Base-by-base conservation (phyloP, 2,329 filamentous ascomycete species). In the Sporothrix brasiliensis region DNA sequence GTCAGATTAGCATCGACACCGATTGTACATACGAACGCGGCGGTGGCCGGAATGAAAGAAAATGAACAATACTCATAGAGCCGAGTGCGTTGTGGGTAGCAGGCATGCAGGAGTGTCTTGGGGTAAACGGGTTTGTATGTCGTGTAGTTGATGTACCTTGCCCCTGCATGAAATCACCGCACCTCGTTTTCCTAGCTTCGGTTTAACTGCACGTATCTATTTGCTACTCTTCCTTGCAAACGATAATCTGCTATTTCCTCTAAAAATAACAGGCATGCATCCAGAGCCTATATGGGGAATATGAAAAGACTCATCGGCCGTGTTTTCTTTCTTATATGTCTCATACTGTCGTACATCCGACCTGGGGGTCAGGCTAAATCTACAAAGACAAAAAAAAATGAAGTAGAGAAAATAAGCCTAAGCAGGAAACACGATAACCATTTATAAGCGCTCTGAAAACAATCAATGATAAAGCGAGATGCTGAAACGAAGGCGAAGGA, bases 21-120 rank as follows among this genome's bases (percentile, higher is more conserved):
- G 61, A 49, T 69, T 69, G 68, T 60, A 71, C 60, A 54, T 69
- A 69, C 39, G 41, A 65, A 34, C 44, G 61, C 44, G 61, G 61
- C 44, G 61, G 61, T 47, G 13, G 30, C 30, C 66, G 16, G n/a
- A 30, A 67, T 41, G 13, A 52, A 66, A 67, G 21, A 11, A 52
- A 53, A 67, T 24, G 41, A 41, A 2, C 49, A 67, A 67, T 41
- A 21, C 53, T 39, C 49, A 53, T n/a, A 53, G 27, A 50, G 9
- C 19, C 30, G 30, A n/a, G 27, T 11, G 6, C 11, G 4, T 24
- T 19, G 11, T 34, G 34, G 34, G 34, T 30, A 21, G 50, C 13
- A 44, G 7, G 10, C 41, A 44, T 16, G 11, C 41, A 34, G 34
- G 34, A 52, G 19, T 52, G 16, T 52, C 19, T 60, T 39, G 34